A percentile compares a stretch with the other conserved stretches of the same genome.
phyloP scores from a whole-genome alignment of 768 basidiomycete species.

The Lactarius psammicola region DNA sequence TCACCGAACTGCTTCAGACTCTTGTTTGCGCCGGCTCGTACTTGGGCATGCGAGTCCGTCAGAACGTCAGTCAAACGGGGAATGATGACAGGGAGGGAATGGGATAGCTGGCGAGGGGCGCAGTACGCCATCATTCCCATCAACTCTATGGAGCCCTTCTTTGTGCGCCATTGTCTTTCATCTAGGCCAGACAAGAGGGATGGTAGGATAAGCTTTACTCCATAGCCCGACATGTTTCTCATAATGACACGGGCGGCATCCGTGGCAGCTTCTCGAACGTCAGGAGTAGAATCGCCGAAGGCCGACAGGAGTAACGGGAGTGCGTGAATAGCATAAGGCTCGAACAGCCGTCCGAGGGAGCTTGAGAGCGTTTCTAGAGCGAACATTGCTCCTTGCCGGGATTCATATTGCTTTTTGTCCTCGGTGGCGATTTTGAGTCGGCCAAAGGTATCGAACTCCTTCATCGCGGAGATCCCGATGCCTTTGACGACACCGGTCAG shows the following conservation, averaged over 20 bases:
- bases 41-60: conserved; percentile 97
- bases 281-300: conserved; percentile 83
- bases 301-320: conserved; percentile 78
- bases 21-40: conserved; percentile 87
- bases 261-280: conserved; percentile 91
- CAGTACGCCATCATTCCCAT: conserved; percentile 99
- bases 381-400: conserved; percentile 92
- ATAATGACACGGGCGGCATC: conserved; percentile 94
- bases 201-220: conserved; percentile 92
- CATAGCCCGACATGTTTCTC: conserved; percentile 91
- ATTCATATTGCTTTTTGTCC: conserved; percentile 85
- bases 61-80: conserved; percentile 92
- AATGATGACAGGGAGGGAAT: conserved; percentile 94
- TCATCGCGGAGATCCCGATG: conserved; percentile 81
- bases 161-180: conserved; percentile 98
- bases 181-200: conserved; percentile 86
- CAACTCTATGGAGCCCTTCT: conserved; percentile 95
- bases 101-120: conserved; percentile 89
- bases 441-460: conserved; percentile 75
- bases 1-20: conserved; percentile 98
- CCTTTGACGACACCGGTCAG: conserved; percentile 91
- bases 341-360: conserved; percentile 86
- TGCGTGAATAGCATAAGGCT: conserved; percentile 85
- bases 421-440: conserved; percentile 74
- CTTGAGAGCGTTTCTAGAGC: conserved; percentile 88